Base-by-base conservation (phyloP, 2,329 filamentous ascomycete genomes). In the Ploettnerulaceae sp. region DNA sequence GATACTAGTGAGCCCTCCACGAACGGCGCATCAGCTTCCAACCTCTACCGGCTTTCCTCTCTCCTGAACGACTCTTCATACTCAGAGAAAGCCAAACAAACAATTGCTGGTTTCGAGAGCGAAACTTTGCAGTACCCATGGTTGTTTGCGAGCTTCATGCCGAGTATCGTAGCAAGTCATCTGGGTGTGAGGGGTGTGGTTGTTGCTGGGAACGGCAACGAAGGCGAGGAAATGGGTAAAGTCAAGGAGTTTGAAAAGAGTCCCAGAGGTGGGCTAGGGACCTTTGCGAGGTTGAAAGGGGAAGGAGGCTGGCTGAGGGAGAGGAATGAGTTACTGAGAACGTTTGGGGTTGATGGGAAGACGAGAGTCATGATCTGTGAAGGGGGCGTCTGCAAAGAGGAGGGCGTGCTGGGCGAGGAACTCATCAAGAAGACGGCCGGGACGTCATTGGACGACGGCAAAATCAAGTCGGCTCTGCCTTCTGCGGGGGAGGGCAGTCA, bases 101-200 rank as follows among this genome's bases (percentile, higher is more conserved):
- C 89, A 0, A 80, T 90, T 51, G 80, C 81, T 49, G 88, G 89
- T 0, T 98, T 98, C 57, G 88, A 95, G 57, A 84, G 86, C 0
- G 93, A 98, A 68, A 82, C 95, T 57, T 73, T 94, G 61, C 89
- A 97, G 65, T 89, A 97, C 59, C 89, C 93, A 0, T 95, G 93
- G 74, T 74, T 97, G 2, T 97, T 94, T 67, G 83, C 87, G 0
- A 86, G 86, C 3, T 73, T 97, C 57, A 74, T 97, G 58, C 77
- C 80, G 3, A 77, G 77, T 0, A 79, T 97, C 2, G 87, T 95
- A 7, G 79, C 82, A 1, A 79, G 83, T 3, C 78, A 57, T 42
- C 34, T 95, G 3, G 89, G 89, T 0, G 75, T 82, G 2, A 75
- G 75, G 44, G 75, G 75, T 14, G 63, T 81, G 2, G 74, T 83